These are phyloP conservation scores for Tricholoma furcatifolium DNA, from an alignment of 768 basidiomycete species.

Conservation along the genomic window DNA sequence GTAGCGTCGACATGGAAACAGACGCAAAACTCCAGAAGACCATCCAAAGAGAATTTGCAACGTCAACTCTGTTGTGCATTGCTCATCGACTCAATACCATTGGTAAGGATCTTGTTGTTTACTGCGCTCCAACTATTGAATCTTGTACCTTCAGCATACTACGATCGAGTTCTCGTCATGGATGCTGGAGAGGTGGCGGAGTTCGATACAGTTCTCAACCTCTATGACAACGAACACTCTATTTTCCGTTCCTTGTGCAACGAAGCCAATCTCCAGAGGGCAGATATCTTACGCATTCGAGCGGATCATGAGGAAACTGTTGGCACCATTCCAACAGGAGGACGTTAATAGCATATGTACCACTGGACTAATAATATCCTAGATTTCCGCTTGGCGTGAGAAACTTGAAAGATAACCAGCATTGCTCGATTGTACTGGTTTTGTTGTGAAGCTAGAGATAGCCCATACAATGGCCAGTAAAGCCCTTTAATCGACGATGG, in stretches of 20 bases:
- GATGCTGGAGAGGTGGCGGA: constrained; percentile 68
- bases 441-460: no score
- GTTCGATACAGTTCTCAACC: constrained; percentile 68
- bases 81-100: constrained; percentile 61
- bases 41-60: constrained; percentile 57
- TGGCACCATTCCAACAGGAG: no score
- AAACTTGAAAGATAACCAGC: no score
- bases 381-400: no score
- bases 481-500: no score
- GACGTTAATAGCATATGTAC: no score
- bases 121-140: constrained; percentile 5
- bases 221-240: constrained; percentile 57
- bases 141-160: constrained; percentile 40
- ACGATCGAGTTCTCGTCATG: constrained; percentile 73
- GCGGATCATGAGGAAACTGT: constrained; percentile 23
- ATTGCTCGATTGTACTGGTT: no score
- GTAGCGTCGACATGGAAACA: constrained; percentile 59
- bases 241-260: constrained; percentile 71
- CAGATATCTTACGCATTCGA: constrained; percentile 53
- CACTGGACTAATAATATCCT: no score
- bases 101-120: constrained; percentile 24
- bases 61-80: constrained; percentile 55
- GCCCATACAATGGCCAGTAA: no score
- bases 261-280: constrained; percentile 53
- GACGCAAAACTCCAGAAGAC: constrained; percentile 61